A percentile compares a stretch with the other conserved stretches of the same genome.
These are phyloP conservation scores for Coemansia guatemalensis DNA, from an alignment of 192 early-diverging fungal genomes.

Conservation along the genomic window DNA sequence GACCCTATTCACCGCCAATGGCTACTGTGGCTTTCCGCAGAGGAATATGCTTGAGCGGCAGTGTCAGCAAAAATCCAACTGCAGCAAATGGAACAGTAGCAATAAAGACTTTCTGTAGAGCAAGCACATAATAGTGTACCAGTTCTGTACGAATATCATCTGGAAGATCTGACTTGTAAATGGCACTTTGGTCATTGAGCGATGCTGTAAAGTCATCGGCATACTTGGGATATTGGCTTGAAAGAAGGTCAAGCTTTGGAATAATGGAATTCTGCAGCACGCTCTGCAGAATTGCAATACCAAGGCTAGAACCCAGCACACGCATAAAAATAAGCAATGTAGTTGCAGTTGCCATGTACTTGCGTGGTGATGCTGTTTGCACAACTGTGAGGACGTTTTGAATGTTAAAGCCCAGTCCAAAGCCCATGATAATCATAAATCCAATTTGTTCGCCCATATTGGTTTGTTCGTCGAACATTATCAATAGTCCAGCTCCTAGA, in stretches of 20 bases:
- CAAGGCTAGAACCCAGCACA: slow-evolving; percentile 59
- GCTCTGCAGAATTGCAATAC: slow-evolving; percentile 58
- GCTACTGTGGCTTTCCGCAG: background rate
- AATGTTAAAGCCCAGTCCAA: slow-evolving; percentile 58
- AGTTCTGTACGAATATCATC: slow-evolving; percentile 23
- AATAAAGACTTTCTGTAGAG: slow-evolving; percentile 58
- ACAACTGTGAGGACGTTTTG: slow-evolving; percentile 65
- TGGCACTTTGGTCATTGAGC: slow-evolving; percentile 35
- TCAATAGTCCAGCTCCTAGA: slow-evolving; percentile 58
- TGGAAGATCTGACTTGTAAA: slow-evolving; percentile 43
- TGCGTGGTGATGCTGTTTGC: slow-evolving; percentile 59
- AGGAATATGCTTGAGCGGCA: slow-evolving; percentile 49
- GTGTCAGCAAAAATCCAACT: slow-evolving; percentile 47
- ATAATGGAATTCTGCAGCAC: slow-evolving; percentile 52
- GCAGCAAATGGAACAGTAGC: slow-evolving; percentile 57
- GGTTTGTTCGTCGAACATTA: slow-evolving; percentile 54
- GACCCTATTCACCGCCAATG: too few relatives aligned
- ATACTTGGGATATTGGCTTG: slow-evolving; percentile 24
- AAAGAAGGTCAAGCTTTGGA: slow-evolving; percentile 19
- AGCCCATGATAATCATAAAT: slow-evolving; percentile 54
- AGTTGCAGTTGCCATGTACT: slow-evolving; percentile 64
- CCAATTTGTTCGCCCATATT: slow-evolving; percentile 55
- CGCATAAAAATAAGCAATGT: slow-evolving; percentile 65
- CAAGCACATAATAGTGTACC: slow-evolving; percentile 54
- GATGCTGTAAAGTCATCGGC: slow-evolving; percentile 8